These are phyloP conservation scores for Clavispora carvajalis DNA, from an alignment of 805 yeast species.

Conservation along the genomic window DNA sequence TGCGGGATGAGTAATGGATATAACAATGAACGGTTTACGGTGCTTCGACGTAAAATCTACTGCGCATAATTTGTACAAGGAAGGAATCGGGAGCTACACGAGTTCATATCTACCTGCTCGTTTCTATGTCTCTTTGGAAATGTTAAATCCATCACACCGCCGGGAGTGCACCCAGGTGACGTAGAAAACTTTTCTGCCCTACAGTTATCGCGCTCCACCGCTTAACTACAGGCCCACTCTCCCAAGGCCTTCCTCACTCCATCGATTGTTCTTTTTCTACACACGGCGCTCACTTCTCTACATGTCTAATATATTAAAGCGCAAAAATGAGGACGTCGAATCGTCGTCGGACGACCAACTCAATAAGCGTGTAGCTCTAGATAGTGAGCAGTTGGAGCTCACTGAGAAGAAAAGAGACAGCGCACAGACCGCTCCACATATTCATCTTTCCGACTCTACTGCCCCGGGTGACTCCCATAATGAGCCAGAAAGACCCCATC, in stretches of 20 bases:
- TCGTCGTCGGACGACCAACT: constrained; percentile 42
- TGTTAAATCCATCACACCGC: not conserved
- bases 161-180: not conserved
- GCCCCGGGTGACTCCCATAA: not conserved
- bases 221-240: not conserved
- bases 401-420: constrained; percentile 38
- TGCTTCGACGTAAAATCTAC: no score
- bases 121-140: no score
- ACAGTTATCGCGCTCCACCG: not conserved
- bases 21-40: not conserved
- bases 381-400: constrained; percentile 49
- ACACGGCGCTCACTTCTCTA: not conserved
- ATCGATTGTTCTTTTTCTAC: not conserved
- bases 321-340: constrained; percentile 61
- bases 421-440: constrained; percentile 38
- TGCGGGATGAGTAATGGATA: not conserved
- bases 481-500: not conserved
- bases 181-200: not conserved
- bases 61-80: no score
- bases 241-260: not conserved
- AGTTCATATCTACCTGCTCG: no score
- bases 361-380: constrained; percentile 66
- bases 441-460: constrained; percentile 11
- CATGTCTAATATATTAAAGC: constrained; percentile 43
- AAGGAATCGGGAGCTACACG: no score